Conservation (phyloP, 2,329 filamentous ascomycete genomes). For the Bipolaris oryzae region DNA sequence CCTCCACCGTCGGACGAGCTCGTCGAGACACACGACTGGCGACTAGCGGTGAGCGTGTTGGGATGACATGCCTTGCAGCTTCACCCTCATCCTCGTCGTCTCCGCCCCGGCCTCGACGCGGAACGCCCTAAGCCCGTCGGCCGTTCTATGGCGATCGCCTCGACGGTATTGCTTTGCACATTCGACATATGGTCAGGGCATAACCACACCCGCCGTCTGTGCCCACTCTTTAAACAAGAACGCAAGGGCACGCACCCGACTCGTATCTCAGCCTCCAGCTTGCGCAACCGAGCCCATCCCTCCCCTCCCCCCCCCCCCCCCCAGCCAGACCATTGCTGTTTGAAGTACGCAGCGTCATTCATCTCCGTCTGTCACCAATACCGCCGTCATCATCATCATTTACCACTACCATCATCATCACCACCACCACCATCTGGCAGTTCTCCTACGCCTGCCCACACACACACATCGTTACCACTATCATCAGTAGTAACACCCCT, state of each 20-base stretch:
- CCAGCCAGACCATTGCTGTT: slow-evolving; percentile 23
- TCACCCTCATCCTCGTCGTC: slow-evolving; percentile 27
- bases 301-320: slow-evolving; percentile 36
- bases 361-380: background rate
- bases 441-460: slow-evolving; percentile 26
- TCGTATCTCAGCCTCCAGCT: slow-evolving; percentile 32
- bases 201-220: slow-evolving; percentile 26
- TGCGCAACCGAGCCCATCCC: slow-evolving; percentile 26
- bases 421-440: slow-evolving; percentile 22
- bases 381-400: background rate
- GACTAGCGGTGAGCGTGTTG: slow-evolving; percentile 38
- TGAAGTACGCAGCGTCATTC: slow-evolving; percentile 42
- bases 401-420: background rate
- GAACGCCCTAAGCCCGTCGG: slow-evolving; percentile 30
- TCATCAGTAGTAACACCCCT: slow-evolving; percentile 30
- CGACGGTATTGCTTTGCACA: slow-evolving; percentile 31
- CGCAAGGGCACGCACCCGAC: slow-evolving; percentile 44
- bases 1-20: slow-evolving; percentile 28
- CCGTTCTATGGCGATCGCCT: slow-evolving; percentile 37
- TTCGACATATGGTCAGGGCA: slow-evolving; percentile 35
- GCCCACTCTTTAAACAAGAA: slow-evolving; percentile 38
- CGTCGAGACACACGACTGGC: slow-evolving; percentile 22
- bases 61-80: slow-evolving; percentile 39
- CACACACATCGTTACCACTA: slow-evolving; percentile 24
- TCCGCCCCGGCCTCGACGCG: slow-evolving; percentile 17